Base-by-base conservation (phyloP, 306 rosid genomes). In the Trifolium repens region DNA sequence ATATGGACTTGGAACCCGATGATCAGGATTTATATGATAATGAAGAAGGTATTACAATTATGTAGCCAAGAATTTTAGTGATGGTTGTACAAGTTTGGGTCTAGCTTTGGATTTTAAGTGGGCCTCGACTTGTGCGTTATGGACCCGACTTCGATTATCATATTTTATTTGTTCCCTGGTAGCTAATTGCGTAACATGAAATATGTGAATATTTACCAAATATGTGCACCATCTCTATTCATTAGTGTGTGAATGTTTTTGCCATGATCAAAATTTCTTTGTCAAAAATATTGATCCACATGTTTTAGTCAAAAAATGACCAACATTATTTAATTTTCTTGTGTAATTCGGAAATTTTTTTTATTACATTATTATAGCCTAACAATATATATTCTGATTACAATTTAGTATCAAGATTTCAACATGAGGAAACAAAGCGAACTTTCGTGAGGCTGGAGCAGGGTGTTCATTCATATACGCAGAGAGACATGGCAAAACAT, bases 1-100 rank as follows among this genome's bases (percentile, higher is more conserved):
- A 92, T 78, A 90, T 85, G 99, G 99, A 96, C 79, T 87, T 96
- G 87, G 96, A 89, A 79, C 97, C 96, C 53, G 91, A 88, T 86
- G 97, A 84, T 73, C 90, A 80, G 34, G 91, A 89, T 78, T 73
- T 85, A 37, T 81, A 17, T 83, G 64, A 78, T 52, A 69, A 82
- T 43, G 94, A 88, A 78, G 93, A 92, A 90, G 99, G 98, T 96
- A 91, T 75, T 76, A 15, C 58, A 63, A 55, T 4, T 46, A 46
- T 0, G 16, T 67, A 7, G 53, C 58, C 57, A 32, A 57, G 34
- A 7, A 35, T 72, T 72, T 9, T 69, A 30, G 26, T 57, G 9
- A 5, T 57, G 61, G 47, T 37, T 76, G 44, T 74, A 63, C 42
- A 13, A 39, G 12, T 58, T 46, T 42, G 15, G 63, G 35, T 59